Conservation (phyloP, 139 green algal genomes). For the Picochlorum sp. region DNA sequence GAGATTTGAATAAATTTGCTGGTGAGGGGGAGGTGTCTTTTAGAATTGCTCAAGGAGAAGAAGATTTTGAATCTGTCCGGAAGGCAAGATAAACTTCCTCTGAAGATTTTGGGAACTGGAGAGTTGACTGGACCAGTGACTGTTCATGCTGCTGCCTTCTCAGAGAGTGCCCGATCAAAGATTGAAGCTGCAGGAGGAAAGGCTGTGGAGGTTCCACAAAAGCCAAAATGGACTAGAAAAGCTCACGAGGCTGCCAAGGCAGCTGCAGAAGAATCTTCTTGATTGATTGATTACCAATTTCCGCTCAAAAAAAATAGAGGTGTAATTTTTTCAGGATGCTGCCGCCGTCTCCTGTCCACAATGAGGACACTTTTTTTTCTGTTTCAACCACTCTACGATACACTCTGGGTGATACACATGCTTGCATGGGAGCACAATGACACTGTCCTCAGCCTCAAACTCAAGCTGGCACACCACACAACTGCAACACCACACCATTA, state of each 20-base stretch:
- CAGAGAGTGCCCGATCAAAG: slow-evolving; percentile 64
- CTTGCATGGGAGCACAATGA: slow-evolving; percentile 31
- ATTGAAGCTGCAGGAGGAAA: slow-evolving; percentile 80
- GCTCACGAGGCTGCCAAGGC: slow-evolving; percentile 31
- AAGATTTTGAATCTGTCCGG: slow-evolving; percentile 71
- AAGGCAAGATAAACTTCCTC: slow-evolving; percentile 63
- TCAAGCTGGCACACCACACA: slow-evolving; percentile 37
- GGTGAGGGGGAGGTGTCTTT: slow-evolving; percentile 61
- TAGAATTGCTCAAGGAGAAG: slow-evolving; percentile 74
- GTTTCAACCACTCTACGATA: slow-evolving; percentile 35
- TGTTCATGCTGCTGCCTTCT: slow-evolving; percentile 80
- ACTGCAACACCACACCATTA: not conserved
- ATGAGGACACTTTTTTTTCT: slow-evolving; percentile 33
- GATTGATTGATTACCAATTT: not conserved
- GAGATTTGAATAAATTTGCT: slow-evolving; percentile 65
- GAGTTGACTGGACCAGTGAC: slow-evolving; percentile 62
- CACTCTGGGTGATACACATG: slow-evolving; percentile 40
- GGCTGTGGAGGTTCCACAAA: slow-evolving; percentile 40
- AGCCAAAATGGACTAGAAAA: slow-evolving; percentile 68
- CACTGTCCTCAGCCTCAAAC: slow-evolving; percentile 28
- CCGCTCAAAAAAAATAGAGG: too few species aligned
- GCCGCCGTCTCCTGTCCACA: not conserved
- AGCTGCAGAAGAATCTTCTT: slow-evolving; percentile 3
- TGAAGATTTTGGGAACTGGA: slow-evolving; percentile 92
- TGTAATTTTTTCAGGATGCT: not conserved